A percentile compares a stretch with the other conserved stretches of the same genome.
These are phyloP conservation scores for Peronospora belbahrii DNA, from an alignment of 352 stramenopile genomes.

Conservation along the genomic window DNA sequence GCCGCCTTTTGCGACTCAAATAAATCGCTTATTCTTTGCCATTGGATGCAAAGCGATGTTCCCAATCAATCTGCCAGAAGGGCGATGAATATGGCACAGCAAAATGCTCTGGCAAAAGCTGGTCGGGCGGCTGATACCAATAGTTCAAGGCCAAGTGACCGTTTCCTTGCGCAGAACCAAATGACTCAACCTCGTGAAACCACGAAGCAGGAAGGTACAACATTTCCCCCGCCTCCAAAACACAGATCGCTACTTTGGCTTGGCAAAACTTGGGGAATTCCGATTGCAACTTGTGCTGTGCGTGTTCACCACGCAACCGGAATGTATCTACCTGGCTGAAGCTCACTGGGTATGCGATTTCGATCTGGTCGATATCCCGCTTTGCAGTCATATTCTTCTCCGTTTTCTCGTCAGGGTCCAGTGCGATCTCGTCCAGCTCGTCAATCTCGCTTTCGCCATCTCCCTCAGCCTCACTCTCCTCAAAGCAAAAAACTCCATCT, in stretches of 20 bases:
- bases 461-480: slow-evolving; percentile 59
- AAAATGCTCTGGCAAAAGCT: slow-evolving; percentile 36
- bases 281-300: slow-evolving; percentile 23
- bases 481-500: slow-evolving; percentile 35
- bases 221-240: slow-evolving; percentile 90
- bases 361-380: slow-evolving; percentile 32
- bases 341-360: slow-evolving; percentile 63
- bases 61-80: slow-evolving; percentile 69
- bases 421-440: slow-evolving; percentile 44
- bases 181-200: slow-evolving; percentile 96
- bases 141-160: slow-evolving; percentile 86
- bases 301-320: slow-evolving; percentile 26
- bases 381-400: slow-evolving; percentile 19
- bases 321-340: slow-evolving; percentile 68
- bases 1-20: no score
- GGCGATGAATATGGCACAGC: slow-evolving; percentile 64
- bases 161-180: slow-evolving; percentile 31
- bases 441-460: slow-evolving; percentile 34
- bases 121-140: slow-evolving; percentile 83
- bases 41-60: slow-evolving; percentile 28
- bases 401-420: slow-evolving; percentile 36
- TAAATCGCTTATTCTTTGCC: slow-evolving; percentile 8
- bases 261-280: slow-evolving; percentile 56
- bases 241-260: slow-evolving; percentile 56
- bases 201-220: slow-evolving; percentile 95